Percentiles rank a stretch among this genome's conserved stretches.
Evolutionary conservation across 2,329 filamentous ascomycete species (phyloP).

Genomic region (Rosellinia necatrix): DNA sequence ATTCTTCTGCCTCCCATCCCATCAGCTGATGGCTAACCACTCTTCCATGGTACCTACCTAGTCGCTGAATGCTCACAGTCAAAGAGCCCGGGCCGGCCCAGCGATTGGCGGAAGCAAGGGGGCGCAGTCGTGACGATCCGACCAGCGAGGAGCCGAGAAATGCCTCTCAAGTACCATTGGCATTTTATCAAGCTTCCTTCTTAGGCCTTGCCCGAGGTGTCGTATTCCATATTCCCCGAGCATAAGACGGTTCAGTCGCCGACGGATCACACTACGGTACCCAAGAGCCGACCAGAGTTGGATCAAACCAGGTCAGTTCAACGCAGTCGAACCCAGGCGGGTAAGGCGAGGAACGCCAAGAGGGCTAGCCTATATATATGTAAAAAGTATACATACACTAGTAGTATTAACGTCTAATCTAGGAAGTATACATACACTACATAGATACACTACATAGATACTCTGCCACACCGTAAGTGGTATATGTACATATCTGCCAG

Average conservation of each 20-base stretch:
- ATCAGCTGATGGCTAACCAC: slow-evolving; percentile 23
- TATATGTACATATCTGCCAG: neutral
- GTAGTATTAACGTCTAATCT: too few relatives aligned
- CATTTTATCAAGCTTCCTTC: slow-evolving; percentile 15
- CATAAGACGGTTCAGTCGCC: neutral
- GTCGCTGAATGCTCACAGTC: slow-evolving; percentile 3
- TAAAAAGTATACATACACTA: too few relatives aligned
- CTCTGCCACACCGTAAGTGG: too few relatives aligned
- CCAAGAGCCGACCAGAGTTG: too few relatives aligned
- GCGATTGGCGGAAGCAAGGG: slow-evolving; percentile 21
- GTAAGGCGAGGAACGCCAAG: too few relatives aligned
- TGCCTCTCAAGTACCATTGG: slow-evolving; percentile 1
- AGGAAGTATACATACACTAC: too few relatives aligned
- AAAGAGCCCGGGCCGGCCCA: neutral
- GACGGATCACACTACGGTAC: neutral
- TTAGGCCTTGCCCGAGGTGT: slow-evolving; percentile 8
- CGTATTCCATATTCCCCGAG: slow-evolving; percentile 4
- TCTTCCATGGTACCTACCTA: slow-evolving; percentile 4
- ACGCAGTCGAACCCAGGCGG: too few relatives aligned
- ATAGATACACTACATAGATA: too few relatives aligned
- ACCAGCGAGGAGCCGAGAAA: slow-evolving; percentile 11
- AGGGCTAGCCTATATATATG: too few relatives aligned
- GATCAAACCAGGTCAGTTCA: too few relatives aligned
- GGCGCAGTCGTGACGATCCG: slow-evolving; percentile 28
- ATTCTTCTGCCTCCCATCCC: too few relatives aligned